These are phyloP conservation scores for Yamadazyma friedrichii DNA, from an alignment of 1,139 yeast species.

Conservation along the genomic window DNA sequence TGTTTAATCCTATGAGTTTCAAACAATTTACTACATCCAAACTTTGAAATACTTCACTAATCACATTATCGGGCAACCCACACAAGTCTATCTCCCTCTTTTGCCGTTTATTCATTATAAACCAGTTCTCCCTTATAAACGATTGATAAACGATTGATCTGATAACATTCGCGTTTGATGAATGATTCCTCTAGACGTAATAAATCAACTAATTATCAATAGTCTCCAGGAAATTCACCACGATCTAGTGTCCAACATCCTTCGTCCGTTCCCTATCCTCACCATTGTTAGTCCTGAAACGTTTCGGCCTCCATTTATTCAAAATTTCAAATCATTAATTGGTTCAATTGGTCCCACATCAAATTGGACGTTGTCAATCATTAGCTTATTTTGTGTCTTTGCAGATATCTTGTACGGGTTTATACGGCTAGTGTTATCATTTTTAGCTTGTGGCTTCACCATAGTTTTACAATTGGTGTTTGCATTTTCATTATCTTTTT, in stretches of 20 bases:
- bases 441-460: constrained; percentile 11
- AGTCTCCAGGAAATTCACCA: constrained; percentile 12
- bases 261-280: constrained; percentile 10
- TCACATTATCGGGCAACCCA: constrained; percentile 15
- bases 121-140: not conserved
- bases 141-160: too few species aligned
- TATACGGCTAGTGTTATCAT: constrained; percentile 11
- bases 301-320: constrained; percentile 29
- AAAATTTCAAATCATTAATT: constrained; percentile 10
- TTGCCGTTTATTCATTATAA: not conserved
- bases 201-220: not conserved
- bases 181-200: not conserved
- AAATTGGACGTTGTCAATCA: not conserved
- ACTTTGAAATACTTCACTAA: constrained; percentile 21
- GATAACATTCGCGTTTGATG: too few species aligned
- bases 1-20: constrained; percentile 23
- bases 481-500: constrained; percentile 6
- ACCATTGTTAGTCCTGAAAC: constrained; percentile 21
- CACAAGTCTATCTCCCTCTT: not conserved
- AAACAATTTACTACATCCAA: constrained; percentile 22
- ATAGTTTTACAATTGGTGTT: constrained; percentile 8
- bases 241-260: constrained; percentile 18
- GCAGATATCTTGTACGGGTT: constrained; percentile 16
- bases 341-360: not conserved
- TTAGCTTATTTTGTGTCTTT: constrained; percentile 10